A percentile compares a stretch with the other conserved stretches of the same genome.
Evolutionary conservation across 495 filamentous ascomycete genomes (phyloP).

Genomic region (Penicillium alfredii): DNA sequence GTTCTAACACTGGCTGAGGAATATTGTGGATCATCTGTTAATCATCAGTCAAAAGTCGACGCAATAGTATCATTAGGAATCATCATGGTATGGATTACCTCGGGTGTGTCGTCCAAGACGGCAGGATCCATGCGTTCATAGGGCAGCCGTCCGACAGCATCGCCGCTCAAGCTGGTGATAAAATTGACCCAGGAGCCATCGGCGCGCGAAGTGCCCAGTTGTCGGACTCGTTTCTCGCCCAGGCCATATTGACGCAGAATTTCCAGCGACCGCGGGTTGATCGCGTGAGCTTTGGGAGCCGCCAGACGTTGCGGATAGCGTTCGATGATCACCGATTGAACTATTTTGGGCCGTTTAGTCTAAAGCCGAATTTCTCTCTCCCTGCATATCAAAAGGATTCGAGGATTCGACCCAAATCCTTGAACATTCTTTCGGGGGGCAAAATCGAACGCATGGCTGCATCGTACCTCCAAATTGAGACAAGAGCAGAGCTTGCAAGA

Average conservation of each 20-base stretch:
- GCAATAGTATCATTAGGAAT: too few species aligned
- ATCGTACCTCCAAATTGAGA: conserved; percentile 16
- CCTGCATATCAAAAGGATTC: too few species aligned
- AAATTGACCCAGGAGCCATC: conserved; percentile 29
- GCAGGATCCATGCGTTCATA: conserved; percentile 29
- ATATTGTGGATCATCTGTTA: conserved; percentile 32
- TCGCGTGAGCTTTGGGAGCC: conserved; percentile 27
- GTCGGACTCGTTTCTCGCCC: conserved; percentile 22
- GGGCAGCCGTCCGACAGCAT: conserved; percentile 20
- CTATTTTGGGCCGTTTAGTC: too few species aligned
- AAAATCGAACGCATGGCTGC: too few species aligned
- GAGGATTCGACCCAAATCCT: too few species aligned
- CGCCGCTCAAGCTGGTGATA: conserved; percentile 21
- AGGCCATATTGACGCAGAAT: conserved; percentile 24
- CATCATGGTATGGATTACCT: too few species aligned
- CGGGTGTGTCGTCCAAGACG: conserved; percentile 22
- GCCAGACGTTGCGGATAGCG: conserved; percentile 21
- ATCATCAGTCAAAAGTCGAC: too few species aligned
- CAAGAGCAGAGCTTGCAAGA: conserved; percentile 25
- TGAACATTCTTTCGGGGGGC: too few species aligned
- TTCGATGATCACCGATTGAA: conserved; percentile 21
- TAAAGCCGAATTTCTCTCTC: too few species aligned
- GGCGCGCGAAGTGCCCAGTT: conserved; percentile 16
- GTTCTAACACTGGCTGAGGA: conserved; percentile 25
- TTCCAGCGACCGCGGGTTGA: conserved; percentile 26